Base-by-base conservation (phyloP, 2,329 filamentous ascomycete species). In the Orbilia quercus region DNA sequence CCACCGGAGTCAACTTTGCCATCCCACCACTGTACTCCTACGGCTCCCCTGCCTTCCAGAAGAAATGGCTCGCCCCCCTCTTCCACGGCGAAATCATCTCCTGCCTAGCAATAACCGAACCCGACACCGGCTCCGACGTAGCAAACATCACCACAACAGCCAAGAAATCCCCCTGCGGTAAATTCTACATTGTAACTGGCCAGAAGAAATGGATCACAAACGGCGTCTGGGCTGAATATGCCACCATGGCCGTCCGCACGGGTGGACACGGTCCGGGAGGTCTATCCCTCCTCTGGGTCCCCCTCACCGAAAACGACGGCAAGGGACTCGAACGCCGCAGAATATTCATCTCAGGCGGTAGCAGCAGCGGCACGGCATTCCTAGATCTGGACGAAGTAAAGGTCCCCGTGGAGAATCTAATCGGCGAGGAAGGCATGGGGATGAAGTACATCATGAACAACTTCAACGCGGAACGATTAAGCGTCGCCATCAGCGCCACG, bases 201-300 rank as follows among this genome's bases (percentile, higher is more conserved):
- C 84, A 85, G 0, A 92, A 92, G 84, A 91, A 92, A 81, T 92
- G 90, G 90, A 90, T 91, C 78, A 90, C 88, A 0, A 90, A 90
- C 77, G 90, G 87, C 3, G 87, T 90, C 70, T 91, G 88, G 88
- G 83, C 86, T 3, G 86, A 91, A 69, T 88, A 87, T 76, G 83
- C 85, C 5, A 85, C 84, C 31, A 91, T 91, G 88, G 90, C 90
- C 0, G 90, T 92, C 0, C 85, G 90, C 34, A 92, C 90, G 0
- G 89, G 89, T 14, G 88, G 86, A 0, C 84, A 87, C 0, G 88
- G 82, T 12, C 53, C 87, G 0, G 77, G 79, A 0, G 90, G 90
- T 0, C 82, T 92, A 2, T 89, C 87, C 0, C 82, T 92, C 78
- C 79, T 92, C 1, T 83, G 91, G 0, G 88, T 92, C 0, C 90